Percentiles rank a stretch among this genome's conserved stretches.
phyloP scores from a whole-genome alignment of 148 eudicot species.

The Pharnaceum exiguum region DNA sequence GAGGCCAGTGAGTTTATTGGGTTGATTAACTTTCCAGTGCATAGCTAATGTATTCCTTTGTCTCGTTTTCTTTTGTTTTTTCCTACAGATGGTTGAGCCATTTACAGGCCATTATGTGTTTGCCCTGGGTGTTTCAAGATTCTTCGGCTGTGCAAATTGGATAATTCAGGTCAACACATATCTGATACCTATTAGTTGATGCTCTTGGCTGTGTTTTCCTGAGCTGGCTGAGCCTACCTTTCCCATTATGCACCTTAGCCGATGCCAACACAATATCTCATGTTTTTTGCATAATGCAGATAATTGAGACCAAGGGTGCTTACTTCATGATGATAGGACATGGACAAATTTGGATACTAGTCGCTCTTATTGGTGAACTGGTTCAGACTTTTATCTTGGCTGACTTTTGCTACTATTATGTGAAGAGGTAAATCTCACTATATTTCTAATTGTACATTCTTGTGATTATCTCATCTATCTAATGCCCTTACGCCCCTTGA shows the following conservation, averaged over 20 bases:
- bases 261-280: not conserved
- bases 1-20: not conserved
- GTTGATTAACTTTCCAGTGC: not conserved
- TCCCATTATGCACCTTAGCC: not conserved
- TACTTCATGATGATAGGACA: conserved; percentile 41
- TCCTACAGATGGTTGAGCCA: conserved; percentile 76
- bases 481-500: not conserved
- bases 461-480: not conserved
- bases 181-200: not conserved
- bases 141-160: conserved; percentile 81
- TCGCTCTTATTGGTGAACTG: conserved; percentile 53
- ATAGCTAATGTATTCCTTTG: not conserved
- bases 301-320: conserved; percentile 56
- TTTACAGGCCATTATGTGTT: conserved; percentile 81
- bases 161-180: conserved; percentile 49
- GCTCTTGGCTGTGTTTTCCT: not conserved
- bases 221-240: not conserved
- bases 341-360: conserved; percentile 57
- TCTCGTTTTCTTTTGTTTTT: conserved; percentile 7
- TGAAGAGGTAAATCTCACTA: conserved; percentile 49
- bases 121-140: conserved; percentile 79
- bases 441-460: not conserved
- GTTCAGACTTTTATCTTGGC: conserved; percentile 86
- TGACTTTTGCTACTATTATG: conserved; percentile 81
- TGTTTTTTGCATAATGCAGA: conserved; percentile 25